Conservation (phyloP, 257 asterid genomes). For the Nicotiana sylvestris region DNA sequence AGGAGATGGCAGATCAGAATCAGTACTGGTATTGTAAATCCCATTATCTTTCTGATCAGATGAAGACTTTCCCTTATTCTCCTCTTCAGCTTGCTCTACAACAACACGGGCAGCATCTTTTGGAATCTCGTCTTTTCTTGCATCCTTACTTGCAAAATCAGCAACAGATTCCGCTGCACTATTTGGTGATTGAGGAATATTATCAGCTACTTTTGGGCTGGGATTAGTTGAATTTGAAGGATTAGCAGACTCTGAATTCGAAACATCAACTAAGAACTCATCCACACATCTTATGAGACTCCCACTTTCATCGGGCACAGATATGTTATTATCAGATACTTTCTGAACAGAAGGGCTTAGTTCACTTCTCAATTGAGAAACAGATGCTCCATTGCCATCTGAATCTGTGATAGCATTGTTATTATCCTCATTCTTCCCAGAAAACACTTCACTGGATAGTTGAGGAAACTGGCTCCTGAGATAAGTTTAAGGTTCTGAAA, state of each 20-base stretch:
- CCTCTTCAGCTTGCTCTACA: conserved; percentile 26
- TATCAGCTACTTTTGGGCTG: conserved; percentile 15
- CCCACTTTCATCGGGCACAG: conserved; percentile 19
- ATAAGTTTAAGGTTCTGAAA: conserved; percentile 12
- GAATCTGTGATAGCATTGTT: conserved; percentile 12
- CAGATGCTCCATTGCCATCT: conserved; percentile 21
- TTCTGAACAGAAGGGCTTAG: conserved; percentile 20
- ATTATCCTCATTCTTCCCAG: conserved; percentile 23
- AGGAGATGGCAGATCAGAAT: conserved; percentile 7
- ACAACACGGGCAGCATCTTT: conserved; percentile 20
- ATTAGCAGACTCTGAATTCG: conserved; percentile 29
- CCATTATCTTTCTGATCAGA: conserved; percentile 15
- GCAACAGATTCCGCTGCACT: conserved; percentile 16
- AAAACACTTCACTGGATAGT: conserved; percentile 23
- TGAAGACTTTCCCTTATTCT: conserved; percentile 11
- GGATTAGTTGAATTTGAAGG: conserved; percentile 19
- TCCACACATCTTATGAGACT: conserved; percentile 28
- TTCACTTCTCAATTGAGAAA: conserved; percentile 15
- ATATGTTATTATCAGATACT: conserved; percentile 8
- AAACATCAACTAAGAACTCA: conserved; percentile 29
- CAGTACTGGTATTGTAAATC: conserved; percentile 18
- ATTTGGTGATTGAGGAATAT: conserved; percentile 24
- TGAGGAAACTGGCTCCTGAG: conserved; percentile 31
- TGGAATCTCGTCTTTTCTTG: conserved; percentile 19
- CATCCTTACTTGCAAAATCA: conserved; percentile 2